Conservation (phyloP, 805 yeast species). For the Candida saitoana region DNA sequence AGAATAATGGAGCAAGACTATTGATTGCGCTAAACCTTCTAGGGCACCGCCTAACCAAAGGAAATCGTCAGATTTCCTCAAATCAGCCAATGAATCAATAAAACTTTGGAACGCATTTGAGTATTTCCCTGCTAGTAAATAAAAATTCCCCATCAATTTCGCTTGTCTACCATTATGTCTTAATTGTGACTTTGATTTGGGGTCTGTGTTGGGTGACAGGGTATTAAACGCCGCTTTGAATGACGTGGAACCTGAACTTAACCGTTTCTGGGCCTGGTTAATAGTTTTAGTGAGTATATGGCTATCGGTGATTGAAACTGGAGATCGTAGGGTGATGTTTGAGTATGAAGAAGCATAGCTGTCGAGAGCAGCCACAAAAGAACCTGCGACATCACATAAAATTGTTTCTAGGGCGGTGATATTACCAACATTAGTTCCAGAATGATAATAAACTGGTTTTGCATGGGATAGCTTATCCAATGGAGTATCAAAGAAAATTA, state of each 20-base stretch:
- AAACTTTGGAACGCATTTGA: conserved; percentile 67
- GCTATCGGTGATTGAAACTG: conserved; percentile 58
- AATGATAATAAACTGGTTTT: conserved; percentile 20
- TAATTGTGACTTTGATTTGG: conserved; percentile 31
- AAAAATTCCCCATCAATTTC: conserved; percentile 73
- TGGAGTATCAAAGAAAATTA: conserved; percentile 53
- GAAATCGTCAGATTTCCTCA: conserved; percentile 65
- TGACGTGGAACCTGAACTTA: conserved; percentile 39
- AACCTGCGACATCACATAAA: conserved; percentile 67
- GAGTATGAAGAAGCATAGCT: conserved; percentile 68
- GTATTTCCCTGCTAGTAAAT: conserved; percentile 74
- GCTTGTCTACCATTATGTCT: conserved; percentile 67
- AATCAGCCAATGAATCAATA: conserved; percentile 61
- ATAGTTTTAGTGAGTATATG: conserved; percentile 40
- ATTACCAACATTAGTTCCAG: conserved; percentile 21
- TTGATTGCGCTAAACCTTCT: conserved; percentile 73
- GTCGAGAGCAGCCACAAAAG: conserved; percentile 61
- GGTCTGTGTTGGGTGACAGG: conserved; percentile 16
- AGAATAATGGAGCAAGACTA: conserved; percentile 55
- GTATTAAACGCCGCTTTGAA: conserved; percentile 27
- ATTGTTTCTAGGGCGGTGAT: conserved; percentile 50
- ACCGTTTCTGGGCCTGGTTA: conserved; percentile 38
- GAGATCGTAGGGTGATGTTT: conserved; percentile 79
- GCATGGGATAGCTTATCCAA: conserved; percentile 9
- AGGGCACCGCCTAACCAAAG: conserved; percentile 86